phyloP scores from a whole-genome alignment of 2,329 filamentous ascomycete genomes.

The Atkinsonella hypoxylon region DNA sequence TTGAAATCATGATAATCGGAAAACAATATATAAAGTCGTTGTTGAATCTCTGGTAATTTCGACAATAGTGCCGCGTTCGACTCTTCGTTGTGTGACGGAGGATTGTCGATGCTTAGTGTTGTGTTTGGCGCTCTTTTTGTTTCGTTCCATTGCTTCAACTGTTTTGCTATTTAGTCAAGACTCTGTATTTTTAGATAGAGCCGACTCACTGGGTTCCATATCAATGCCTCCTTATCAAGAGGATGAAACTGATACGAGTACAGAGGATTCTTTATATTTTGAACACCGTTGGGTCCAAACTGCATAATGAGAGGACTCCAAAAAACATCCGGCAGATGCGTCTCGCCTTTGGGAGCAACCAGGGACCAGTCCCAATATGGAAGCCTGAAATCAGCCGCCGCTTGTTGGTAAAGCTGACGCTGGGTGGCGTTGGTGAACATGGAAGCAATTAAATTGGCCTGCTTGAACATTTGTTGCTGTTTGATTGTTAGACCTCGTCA shows the following conservation, averaged over 20 bases:
- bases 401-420: constrained; percentile 36
- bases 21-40: constrained; percentile 55
- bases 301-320: constrained; percentile 39
- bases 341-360: constrained; percentile 33
- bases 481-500: constrained; percentile 8
- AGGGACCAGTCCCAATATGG: constrained; percentile 51
- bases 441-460: constrained; percentile 31
- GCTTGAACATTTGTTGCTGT: constrained; percentile 25
- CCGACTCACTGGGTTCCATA: constrained; percentile 43
- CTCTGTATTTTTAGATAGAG: background rate
- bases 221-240: constrained; percentile 44
- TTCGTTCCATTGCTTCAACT: constrained; percentile 48
- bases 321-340: constrained; percentile 31
- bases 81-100: constrained; percentile 45
- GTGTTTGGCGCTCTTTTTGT: constrained; percentile 45
- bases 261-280: constrained; percentile 49
- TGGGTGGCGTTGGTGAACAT: constrained; percentile 34
- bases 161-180: background rate
- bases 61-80: constrained; percentile 34
- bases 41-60: constrained; percentile 41
- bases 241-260: constrained; percentile 50
- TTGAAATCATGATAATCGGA: constrained; percentile 56
- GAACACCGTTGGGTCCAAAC: constrained; percentile 42
- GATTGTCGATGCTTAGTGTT: constrained; percentile 15
- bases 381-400: constrained; percentile 39